Conservation (phyloP, 352 stramenopile genomes). For the Globisporangium polare region DNA sequence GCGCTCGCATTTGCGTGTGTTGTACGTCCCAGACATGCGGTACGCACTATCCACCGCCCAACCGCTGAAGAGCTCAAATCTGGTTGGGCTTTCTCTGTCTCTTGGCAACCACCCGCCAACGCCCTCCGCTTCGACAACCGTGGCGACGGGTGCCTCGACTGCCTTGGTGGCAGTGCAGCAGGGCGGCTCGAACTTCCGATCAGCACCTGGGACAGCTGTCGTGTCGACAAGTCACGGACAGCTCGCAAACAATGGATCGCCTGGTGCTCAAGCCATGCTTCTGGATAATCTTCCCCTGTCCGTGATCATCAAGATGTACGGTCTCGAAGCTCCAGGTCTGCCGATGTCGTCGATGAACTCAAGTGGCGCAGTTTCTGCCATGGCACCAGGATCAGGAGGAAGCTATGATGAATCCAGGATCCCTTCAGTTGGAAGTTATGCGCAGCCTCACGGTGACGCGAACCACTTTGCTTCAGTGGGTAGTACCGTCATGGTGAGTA, state of each 20-base stretch:
- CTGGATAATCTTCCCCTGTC: conserved; percentile 75
- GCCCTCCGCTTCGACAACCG: conserved; percentile 4
- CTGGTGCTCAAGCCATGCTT: conserved; percentile 15
- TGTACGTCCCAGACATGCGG: conserved; percentile 65
- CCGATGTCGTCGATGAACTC: conserved; percentile 35
- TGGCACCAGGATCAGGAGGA: not conserved
- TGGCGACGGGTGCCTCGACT: conserved; percentile 24
- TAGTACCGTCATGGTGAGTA: conserved; percentile 65
- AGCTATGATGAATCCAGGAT: conserved; percentile 14
- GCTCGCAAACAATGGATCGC: conserved; percentile 11
- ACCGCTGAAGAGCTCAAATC: conserved; percentile 38
- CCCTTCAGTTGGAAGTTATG: conserved; percentile 1
- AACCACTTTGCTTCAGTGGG: conserved; percentile 59
- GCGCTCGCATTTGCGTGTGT: conserved; percentile 47
- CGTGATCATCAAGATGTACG: conserved; percentile 83
- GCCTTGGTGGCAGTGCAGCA: conserved; percentile 32
- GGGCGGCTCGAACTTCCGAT: conserved; percentile 22
- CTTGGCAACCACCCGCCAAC: conserved; percentile 18
- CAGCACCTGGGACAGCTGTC: conserved; percentile 14
- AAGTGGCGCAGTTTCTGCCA: conserved; percentile 1
- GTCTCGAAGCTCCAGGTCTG: conserved; percentile 65
- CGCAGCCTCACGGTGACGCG: conserved; percentile 32
- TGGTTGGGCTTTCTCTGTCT: conserved; percentile 24
- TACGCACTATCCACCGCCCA: conserved; percentile 55
- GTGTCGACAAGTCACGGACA: conserved; percentile 17